Percentiles rank a stretch among this genome's conserved stretches.
These are phyloP conservation scores for Globisporangium parvum DNA, from an alignment of 352 stramenopile species.

Conservation along the genomic window DNA sequence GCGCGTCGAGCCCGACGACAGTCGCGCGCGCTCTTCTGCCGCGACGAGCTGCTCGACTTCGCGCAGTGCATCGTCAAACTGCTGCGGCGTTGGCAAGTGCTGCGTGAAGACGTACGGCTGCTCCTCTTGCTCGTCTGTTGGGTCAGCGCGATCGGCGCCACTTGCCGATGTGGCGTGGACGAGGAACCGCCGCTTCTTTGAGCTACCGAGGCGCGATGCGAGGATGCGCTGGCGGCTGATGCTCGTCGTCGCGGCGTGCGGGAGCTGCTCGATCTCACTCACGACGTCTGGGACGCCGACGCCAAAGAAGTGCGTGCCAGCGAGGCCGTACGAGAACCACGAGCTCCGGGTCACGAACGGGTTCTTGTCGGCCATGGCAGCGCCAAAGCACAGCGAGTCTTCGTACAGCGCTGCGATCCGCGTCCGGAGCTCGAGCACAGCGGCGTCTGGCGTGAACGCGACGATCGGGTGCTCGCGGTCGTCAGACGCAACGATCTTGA, in stretches of 20 bases:
- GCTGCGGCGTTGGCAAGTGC: constrained; percentile 53
- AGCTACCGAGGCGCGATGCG: background rate
- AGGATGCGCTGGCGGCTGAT: constrained; percentile 40
- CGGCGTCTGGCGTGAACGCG: constrained; percentile 54
- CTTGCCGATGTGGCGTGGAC: background rate
- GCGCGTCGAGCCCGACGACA: constrained; percentile 79
- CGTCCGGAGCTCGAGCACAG: constrained; percentile 62
- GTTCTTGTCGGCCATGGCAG: constrained; percentile 30
- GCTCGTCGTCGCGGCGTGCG: constrained; percentile 61
- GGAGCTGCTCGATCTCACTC: constrained; percentile 63
- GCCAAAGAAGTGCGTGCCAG: constrained; percentile 79
- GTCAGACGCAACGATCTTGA: constrained; percentile 76
- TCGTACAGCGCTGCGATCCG: constrained; percentile 74
- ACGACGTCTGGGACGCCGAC: constrained; percentile 65
- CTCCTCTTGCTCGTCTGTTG: constrained; percentile 23
- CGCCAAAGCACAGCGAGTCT: constrained; percentile 34
- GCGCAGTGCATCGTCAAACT: constrained; percentile 75
- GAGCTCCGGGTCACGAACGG: constrained; percentile 69
- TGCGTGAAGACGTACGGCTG: constrained; percentile 85
- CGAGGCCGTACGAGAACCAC: constrained; percentile 76
- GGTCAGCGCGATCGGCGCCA: constrained; percentile 13
- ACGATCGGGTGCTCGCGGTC: constrained; percentile 60
- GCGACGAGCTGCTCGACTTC: constrained; percentile 75
- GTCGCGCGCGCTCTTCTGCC: constrained; percentile 76
- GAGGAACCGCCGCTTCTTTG: too few relatives aligned